Evolutionary conservation across 306 rosid genomes (phyloP).

Genomic region (Herpetospermum pedunculosum): DNA sequence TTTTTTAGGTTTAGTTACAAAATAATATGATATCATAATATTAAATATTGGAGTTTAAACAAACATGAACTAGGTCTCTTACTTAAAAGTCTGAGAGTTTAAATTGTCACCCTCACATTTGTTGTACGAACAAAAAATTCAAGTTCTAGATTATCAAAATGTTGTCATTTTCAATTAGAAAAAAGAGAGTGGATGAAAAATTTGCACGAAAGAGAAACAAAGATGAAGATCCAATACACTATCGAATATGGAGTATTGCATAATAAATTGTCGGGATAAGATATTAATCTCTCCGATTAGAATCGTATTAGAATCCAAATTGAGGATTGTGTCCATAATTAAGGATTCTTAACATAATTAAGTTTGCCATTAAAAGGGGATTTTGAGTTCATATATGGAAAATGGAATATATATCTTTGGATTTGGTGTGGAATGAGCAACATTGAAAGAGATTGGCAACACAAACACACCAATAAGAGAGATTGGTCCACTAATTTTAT

Average conservation of each 20-base stretch:
- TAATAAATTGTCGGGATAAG: not conserved
- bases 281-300: not conserved
- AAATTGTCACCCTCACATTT: not conserved
- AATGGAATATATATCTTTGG: not conserved
- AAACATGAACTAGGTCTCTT: not conserved
- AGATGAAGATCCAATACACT: not conserved
- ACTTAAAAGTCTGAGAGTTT: not conserved
- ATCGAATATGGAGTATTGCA: not conserved
- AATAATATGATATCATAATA: not conserved
- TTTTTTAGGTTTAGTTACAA: not conserved
- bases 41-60: not conserved
- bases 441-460: not conserved
- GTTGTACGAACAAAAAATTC: not conserved
- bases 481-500: constrained; percentile 4
- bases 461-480: not conserved
- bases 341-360: not conserved
- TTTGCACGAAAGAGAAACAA: not conserved
- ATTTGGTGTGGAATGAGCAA: not conserved
- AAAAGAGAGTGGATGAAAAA: not conserved
- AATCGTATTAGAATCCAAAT: not conserved
- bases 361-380: not conserved
- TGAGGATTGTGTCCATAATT: not conserved
- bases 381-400: not conserved
- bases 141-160: not conserved
- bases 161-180: not conserved